Conservation (phyloP, 805 yeast genomes). For the Clavispora carvajalis region DNA sequence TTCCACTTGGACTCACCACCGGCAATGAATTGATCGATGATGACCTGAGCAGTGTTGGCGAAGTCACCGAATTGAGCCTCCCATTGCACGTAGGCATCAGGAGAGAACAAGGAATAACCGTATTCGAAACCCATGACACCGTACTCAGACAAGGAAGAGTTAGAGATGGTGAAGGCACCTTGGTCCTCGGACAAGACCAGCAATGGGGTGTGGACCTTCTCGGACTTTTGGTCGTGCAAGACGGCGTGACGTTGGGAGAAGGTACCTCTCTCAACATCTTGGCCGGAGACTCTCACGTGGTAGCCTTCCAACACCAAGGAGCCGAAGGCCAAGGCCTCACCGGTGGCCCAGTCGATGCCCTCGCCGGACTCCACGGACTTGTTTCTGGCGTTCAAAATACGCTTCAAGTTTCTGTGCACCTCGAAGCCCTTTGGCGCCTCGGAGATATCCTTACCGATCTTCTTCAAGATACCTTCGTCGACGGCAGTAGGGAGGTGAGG, state of each 20-base stretch:
- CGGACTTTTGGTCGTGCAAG: slow-evolving; percentile 90
- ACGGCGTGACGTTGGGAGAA: slow-evolving; percentile 99
- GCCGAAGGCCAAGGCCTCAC: slow-evolving; percentile 98
- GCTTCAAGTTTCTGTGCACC: slow-evolving; percentile 91
- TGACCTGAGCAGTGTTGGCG: slow-evolving; percentile 98
- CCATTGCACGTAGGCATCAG: slow-evolving; percentile 97
- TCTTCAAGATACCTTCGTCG: slow-evolving; percentile 61
- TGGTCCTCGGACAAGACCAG: slow-evolving; percentile 73
- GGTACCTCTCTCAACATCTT: slow-evolving; percentile 99
- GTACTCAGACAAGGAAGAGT: slow-evolving; percentile 95
- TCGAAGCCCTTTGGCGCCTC: slow-evolving; percentile 84
- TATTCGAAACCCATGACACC: slow-evolving; percentile 99
- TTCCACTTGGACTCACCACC: slow-evolving; percentile 98
- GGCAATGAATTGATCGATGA: slow-evolving; percentile 92
- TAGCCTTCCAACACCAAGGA: slow-evolving; percentile 87
- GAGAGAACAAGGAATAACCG: slow-evolving; percentile 96
- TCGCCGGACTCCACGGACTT: slow-evolving; percentile 85
- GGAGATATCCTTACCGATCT: slow-evolving; percentile 73
- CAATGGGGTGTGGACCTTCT: slow-evolving; percentile 79
- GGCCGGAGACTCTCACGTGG: slow-evolving; percentile 97
- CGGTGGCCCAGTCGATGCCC: slow-evolving; percentile 98
- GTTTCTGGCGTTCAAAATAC: slow-evolving; percentile 83
- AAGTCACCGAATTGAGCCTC: slow-evolving; percentile 99
- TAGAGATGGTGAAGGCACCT: slow-evolving; percentile 81
- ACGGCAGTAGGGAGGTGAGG: slow-evolving; percentile 97